phyloP scores from a whole-genome alignment of 2,329 filamentous ascomycete species.

The Fusarium ramigenum region DNA sequence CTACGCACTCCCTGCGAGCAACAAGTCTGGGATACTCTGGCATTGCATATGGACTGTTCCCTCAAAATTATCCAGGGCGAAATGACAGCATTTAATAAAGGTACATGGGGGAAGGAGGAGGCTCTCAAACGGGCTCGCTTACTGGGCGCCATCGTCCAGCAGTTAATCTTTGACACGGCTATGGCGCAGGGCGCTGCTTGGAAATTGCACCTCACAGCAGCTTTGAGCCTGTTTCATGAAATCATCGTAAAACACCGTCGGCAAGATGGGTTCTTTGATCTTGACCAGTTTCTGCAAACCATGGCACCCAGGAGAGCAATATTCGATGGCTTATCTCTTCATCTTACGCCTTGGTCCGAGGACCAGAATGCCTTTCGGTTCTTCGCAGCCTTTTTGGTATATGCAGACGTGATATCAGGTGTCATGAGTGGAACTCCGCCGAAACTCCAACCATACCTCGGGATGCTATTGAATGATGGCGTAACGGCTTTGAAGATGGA shows the following conservation, averaged over 20 bases:
- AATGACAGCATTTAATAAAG: not conserved
- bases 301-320: not conserved
- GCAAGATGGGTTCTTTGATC: fast-evolving
- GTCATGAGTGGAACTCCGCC: not conserved
- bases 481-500: not conserved
- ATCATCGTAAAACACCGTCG: not conserved
- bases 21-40: not conserved
- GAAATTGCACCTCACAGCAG: not conserved
- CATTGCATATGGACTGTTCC: not conserved
- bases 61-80: not conserved
- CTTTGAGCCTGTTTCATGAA: not conserved
- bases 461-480: not conserved
- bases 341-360: not conserved
- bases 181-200: not conserved
- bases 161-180: not conserved
- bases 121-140: not conserved
- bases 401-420: not conserved
- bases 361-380: not conserved
- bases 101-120: not conserved
- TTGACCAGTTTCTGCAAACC: not conserved
- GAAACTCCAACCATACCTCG: not conserved
- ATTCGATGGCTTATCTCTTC: not conserved
- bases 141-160: not conserved
- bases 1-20: too few species aligned
- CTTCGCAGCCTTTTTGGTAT: not conserved